phyloP scores from a whole-genome alignment of 1,284 basidiomycete species.

The Apiotrichum laibachii region DNA sequence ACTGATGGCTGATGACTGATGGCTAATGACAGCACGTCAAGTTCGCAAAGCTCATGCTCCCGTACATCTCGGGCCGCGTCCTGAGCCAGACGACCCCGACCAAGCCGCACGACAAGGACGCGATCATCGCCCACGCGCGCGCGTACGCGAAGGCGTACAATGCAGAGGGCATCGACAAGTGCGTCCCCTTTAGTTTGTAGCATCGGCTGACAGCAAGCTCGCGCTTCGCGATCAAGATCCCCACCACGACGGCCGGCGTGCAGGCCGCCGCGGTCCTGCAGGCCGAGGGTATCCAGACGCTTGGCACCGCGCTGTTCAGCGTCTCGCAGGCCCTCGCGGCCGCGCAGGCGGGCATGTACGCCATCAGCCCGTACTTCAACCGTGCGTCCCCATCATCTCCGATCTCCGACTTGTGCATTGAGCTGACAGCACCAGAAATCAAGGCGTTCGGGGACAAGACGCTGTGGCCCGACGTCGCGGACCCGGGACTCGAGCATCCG shows the following conservation, averaged over 20 bases:
- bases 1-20: no score
- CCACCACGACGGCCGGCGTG: constrained; percentile 37
- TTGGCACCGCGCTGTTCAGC: constrained; percentile 39
- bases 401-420: no score
- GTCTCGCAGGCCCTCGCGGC: constrained; percentile 42
- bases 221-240: constrained; percentile 45
- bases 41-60: constrained; percentile 8
- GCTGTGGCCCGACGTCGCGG: no score
- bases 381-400: no score
- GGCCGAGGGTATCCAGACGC: constrained; percentile 38
- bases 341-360: constrained; percentile 38
- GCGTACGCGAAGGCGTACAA: constrained; percentile 18
- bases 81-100: constrained; percentile 22
- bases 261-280: constrained; percentile 28
- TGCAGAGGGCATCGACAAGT: constrained; percentile 23
- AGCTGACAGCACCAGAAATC: no score
- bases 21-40: no score
- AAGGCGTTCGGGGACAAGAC: no score
- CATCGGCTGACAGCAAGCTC: constrained; percentile 12
- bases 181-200: not conserved
- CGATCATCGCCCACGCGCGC: constrained; percentile 19
- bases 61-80: constrained; percentile 23
- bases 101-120: constrained; percentile 20
- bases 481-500: no score
- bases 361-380: constrained; percentile 44